Evolutionary conservation across 345 rosid genomes (phyloP), one percentile per base, ranked within the genome.

Genomic region (Melastoma malabathricum): DNA sequence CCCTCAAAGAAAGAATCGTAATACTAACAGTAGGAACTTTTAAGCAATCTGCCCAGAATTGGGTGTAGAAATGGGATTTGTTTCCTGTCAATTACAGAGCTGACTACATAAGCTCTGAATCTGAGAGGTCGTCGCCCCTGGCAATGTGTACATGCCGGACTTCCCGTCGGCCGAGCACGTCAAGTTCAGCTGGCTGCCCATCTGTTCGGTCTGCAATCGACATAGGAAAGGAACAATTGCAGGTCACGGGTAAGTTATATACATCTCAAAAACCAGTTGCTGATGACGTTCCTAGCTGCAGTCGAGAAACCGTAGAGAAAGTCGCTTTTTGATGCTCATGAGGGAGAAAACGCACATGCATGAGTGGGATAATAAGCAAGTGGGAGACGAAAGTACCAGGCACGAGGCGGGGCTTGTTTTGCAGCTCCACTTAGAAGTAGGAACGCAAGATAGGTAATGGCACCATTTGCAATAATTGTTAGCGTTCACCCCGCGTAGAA

Each of bases 391-490:
- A 27, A 50, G 61, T 86, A 86, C 97, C 76, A 57, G 56, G 86
- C 97, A 89, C 47, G 54, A 68, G 13, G 69, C 71, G 44, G 88
- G 80, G 47, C 74, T 74, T 4, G 77, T 59, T 41, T 67, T 81
- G 81, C 97, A 86, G 65, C 88, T 86, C 95, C 95, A 89, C 64
- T 63, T 76, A 3, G 81, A 80, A 43, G 95, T 89, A 46, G 95
- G 97, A 50, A 89, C 71, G 45, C 97, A 86, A 16, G 95, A 86
- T 62, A 89, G 67, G 50, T 83, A 89, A 68, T 86, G 95, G 59
- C 97, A 89, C 97, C 97, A 89, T 1, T 94, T 86, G 60, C 97
- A 86, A 58, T 77, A 88, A 18, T 89, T 72, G 63, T 89, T 86
- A 18, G 88, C 95, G 64, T 89, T 78, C 1, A 78, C 74, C 52